Percentiles rank a stretch among this genome's conserved stretches.
Evolutionary conservation across 2,329 filamentous ascomycete genomes (phyloP).

Genomic region (Elsinoe arachidis): DNA sequence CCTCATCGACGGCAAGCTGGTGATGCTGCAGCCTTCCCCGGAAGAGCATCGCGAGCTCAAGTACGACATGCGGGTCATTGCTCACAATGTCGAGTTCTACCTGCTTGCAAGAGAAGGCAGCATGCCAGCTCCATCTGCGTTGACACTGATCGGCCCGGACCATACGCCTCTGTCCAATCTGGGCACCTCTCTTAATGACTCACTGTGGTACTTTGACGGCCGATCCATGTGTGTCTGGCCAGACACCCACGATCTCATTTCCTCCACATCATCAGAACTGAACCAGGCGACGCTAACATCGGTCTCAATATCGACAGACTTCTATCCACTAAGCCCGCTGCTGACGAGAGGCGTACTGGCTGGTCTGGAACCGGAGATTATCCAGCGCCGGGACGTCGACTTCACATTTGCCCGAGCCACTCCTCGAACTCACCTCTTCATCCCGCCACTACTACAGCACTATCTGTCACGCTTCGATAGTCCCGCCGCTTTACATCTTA

Average conservation of each 20-base stretch:
- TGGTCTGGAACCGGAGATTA: slow-evolving; percentile 82
- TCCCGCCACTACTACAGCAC: slow-evolving; percentile 77
- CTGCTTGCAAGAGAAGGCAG: slow-evolving; percentile 69
- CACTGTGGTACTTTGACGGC: slow-evolving; percentile 91
- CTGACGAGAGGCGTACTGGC: slow-evolving; percentile 84
- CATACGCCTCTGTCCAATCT: slow-evolving; percentile 26
- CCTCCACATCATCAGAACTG: slow-evolving; percentile 57
- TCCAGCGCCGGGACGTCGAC: slow-evolving; percentile 83
- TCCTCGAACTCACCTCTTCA: slow-evolving; percentile 86
- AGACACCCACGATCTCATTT: slow-evolving; percentile 74
- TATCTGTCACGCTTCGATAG: slow-evolving; percentile 68
- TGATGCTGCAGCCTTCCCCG: slow-evolving; percentile 77
- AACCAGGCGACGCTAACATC: slow-evolving; percentile 63
- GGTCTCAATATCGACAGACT: slow-evolving; percentile 78
- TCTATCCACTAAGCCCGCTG: slow-evolving; percentile 83
- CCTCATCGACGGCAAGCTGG: slow-evolving; percentile 93
- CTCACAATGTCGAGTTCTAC: slow-evolving; percentile 94
- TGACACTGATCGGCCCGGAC: slow-evolving; percentile 17
- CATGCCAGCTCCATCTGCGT: slow-evolving; percentile 13
- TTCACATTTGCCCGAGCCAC: slow-evolving; percentile 86
- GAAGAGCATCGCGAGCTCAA: slow-evolving; percentile 78
- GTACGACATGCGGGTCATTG: slow-evolving; percentile 96
- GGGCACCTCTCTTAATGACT: slow-evolving; percentile 60
- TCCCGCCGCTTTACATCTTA: slow-evolving; percentile 71
- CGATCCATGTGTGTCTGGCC: slow-evolving; percentile 79